Percentiles rank a stretch among this genome's conserved stretches.
Conservation (phyloP, 257 asterid genomes). For the Cynanchum wilfordii region DNA sequence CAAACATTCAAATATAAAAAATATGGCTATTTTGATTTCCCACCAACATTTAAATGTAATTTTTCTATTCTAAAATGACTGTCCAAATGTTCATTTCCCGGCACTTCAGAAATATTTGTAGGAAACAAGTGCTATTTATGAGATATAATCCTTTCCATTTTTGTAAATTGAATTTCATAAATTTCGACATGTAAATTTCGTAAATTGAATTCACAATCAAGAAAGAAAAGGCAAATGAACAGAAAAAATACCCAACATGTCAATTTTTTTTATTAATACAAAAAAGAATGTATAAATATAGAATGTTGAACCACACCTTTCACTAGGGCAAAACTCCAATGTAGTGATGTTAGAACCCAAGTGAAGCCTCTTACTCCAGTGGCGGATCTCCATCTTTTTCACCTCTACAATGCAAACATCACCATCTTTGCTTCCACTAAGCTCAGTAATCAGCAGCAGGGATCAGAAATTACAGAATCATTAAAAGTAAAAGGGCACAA, state of each 20-base stretch:
- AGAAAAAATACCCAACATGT: background rate
- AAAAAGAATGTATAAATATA: background rate
- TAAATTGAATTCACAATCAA: background rate
- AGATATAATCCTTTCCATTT: background rate
- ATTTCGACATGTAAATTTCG: background rate
- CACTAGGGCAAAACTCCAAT: slow-evolving; percentile 86
- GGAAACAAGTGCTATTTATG: background rate
- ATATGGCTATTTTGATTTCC: too few relatives aligned
- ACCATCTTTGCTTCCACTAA: slow-evolving; percentile 95
- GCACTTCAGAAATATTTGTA: background rate
- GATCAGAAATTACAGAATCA: background rate
- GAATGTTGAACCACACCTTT: slow-evolving; percentile 44
- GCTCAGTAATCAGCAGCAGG: slow-evolving; percentile 7
- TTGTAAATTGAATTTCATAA: too few relatives aligned
- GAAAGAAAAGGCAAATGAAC: background rate
- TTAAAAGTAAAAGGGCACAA: background rate
- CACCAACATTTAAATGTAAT: too few relatives aligned
- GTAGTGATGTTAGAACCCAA: slow-evolving; percentile 67
- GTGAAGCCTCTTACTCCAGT: slow-evolving; percentile 82
- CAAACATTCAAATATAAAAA: too few relatives aligned
- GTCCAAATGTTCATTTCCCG: too few relatives aligned
- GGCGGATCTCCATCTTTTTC: slow-evolving; percentile 79
- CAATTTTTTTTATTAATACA: background rate
- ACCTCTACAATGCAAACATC: slow-evolving; percentile 84
- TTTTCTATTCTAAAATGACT: too few relatives aligned